phyloP scores from a whole-genome alignment of 495 filamentous ascomycete genomes.

The Trichocladium antarcticum region DNA sequence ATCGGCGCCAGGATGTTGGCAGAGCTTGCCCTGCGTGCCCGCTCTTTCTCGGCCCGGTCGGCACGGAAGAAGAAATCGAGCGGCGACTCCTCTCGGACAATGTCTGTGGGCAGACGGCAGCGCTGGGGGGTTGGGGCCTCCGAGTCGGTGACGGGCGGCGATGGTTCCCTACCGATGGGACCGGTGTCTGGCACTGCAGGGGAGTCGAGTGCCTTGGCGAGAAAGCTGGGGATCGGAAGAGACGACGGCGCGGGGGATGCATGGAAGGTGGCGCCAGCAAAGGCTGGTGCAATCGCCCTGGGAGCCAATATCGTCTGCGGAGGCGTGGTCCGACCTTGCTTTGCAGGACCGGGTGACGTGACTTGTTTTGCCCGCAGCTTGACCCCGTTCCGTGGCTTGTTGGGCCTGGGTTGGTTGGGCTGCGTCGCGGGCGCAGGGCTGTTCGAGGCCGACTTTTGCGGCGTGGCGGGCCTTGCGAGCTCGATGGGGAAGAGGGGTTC shows the following conservation, averaged over 20 bases:
- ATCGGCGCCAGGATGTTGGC: slow-evolving; percentile 20
- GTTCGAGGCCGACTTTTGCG: slow-evolving; percentile 22
- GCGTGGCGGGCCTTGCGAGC: slow-evolving; percentile 28
- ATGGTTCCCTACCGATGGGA: slow-evolving; percentile 25
- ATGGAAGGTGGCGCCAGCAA: slow-evolving; percentile 92
- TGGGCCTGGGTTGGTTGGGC: slow-evolving; percentile 16
- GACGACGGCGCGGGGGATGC: slow-evolving; percentile 85
- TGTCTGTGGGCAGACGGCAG: slow-evolving; percentile 11
- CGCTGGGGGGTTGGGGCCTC: slow-evolving; percentile 34
- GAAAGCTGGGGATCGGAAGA: slow-evolving; percentile 86
- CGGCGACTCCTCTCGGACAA: slow-evolving; percentile 53
- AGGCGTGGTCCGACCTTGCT: slow-evolving; percentile 32
- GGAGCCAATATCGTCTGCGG: slow-evolving; percentile 23
- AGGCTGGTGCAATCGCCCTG: slow-evolving; percentile 45
- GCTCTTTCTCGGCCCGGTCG: slow-evolving; percentile 63
- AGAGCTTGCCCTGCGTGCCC: slow-evolving; percentile 41
- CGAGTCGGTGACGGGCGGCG: slow-evolving; percentile 32
- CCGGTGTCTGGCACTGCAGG: slow-evolving; percentile 28
- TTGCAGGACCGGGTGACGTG: slow-evolving; percentile 27
- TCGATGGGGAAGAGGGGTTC: slow-evolving; percentile 16
- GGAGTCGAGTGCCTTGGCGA: slow-evolving; percentile 67
- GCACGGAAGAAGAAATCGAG: slow-evolving; percentile 83
- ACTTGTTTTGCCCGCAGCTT: slow-evolving; percentile 23
- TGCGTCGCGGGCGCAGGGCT: slow-evolving; percentile 19
- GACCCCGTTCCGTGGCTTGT: slow-evolving; percentile 27